Evolutionary conservation across 192 early-diverging fungal species (phyloP).

Genomic region (Podila verticillata): DNA sequence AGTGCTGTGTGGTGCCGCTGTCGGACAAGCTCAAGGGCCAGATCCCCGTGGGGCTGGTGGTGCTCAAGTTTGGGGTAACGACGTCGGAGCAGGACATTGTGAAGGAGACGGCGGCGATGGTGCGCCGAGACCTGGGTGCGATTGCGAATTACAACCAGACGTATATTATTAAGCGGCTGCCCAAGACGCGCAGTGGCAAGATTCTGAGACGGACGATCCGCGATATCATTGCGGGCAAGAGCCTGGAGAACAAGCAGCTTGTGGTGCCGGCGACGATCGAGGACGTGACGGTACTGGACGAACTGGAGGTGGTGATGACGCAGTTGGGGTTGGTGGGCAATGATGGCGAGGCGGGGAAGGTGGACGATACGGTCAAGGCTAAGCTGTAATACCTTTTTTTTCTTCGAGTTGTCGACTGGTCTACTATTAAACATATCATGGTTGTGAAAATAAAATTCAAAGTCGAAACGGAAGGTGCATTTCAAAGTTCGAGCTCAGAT

Average conservation of each 20-base stretch:
- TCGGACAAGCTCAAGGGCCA: conserved; percentile 75
- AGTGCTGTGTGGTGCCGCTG: conserved; percentile 75
- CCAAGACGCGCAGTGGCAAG: conserved; percentile 90
- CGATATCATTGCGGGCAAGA: conserved; percentile 72
- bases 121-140: conserved; percentile 78
- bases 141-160: conserved; percentile 83
- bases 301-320: conserved; percentile 51
- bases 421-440: too few species aligned
- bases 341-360: conserved; percentile 47
- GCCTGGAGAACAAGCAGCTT: conserved; percentile 50
- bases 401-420: too few species aligned
- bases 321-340: conserved; percentile 33
- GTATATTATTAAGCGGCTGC: conserved; percentile 75
- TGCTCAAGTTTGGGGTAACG: conserved; percentile 50
- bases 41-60: conserved; percentile 72
- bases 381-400: conserved; percentile 18
- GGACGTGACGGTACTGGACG: conserved; percentile 66
- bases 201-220: conserved; percentile 82
- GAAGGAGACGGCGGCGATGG: conserved; percentile 68
- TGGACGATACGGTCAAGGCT: conserved; percentile 48
- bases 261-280: conserved; percentile 84
- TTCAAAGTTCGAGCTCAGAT: too few species aligned
- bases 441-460: too few species aligned
- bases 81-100: conserved; percentile 13
- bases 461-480: too few species aligned